These are phyloP conservation scores for Haplographium delicatum DNA, from an alignment of 495 filamentous ascomycete species.

Conservation along the genomic window DNA sequence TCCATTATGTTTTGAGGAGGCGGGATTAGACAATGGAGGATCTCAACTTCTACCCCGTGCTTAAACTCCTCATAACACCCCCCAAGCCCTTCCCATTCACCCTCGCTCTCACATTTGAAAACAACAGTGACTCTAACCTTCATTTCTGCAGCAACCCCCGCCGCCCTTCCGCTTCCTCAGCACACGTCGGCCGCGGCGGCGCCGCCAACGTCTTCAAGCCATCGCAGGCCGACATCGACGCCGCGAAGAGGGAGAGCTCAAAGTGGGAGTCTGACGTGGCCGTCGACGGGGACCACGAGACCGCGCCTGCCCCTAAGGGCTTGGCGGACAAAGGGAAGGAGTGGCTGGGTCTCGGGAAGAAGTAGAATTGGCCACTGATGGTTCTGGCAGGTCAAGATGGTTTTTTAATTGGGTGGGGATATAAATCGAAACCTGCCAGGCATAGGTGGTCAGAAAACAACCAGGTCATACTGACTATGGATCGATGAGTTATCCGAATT, in stretches of 20 bases:
- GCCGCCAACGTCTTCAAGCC: constrained; percentile 49
- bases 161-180: constrained; percentile 19
- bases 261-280: constrained; percentile 25
- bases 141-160: constrained; percentile 16
- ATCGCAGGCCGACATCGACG: constrained; percentile 30
- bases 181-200: constrained; percentile 50
- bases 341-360: constrained; percentile 27
- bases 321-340: constrained; percentile 51
- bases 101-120: too few species aligned
- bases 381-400: too few species aligned
- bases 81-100: not conserved
- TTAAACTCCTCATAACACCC: not conserved
- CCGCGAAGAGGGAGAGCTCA: constrained; percentile 32
- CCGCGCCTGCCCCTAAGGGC: constrained; percentile 30
- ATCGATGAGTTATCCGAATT: too few species aligned
- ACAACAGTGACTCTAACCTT: too few species aligned
- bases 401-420: too few species aligned
- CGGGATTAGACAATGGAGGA: too few species aligned
- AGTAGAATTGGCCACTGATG: constrained; percentile 5
- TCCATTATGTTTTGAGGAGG: not conserved
- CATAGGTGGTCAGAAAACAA: too few species aligned
- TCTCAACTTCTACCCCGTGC: not conserved
- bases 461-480: too few species aligned
- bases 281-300: constrained; percentile 20
- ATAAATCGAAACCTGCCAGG: too few species aligned